These are phyloP conservation scores for Capronia americana DNA, from an alignment of 2,329 filamentous ascomycete species.

Conservation along the genomic window DNA sequence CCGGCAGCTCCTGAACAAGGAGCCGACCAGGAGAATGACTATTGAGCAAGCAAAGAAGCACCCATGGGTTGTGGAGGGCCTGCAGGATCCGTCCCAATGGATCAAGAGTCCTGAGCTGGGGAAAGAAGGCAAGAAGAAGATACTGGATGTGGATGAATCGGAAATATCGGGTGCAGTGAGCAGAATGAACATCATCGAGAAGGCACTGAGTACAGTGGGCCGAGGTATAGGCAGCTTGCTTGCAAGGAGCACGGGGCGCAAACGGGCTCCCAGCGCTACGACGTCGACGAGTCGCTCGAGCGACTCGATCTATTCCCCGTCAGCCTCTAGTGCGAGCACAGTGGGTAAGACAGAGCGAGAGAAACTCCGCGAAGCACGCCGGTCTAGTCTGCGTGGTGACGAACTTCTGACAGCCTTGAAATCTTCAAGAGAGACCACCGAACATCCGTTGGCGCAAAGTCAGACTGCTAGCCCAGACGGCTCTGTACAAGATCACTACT, in stretches of 20 bases:
- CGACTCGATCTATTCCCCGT: constrained; percentile 62
- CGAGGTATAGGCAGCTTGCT: constrained; percentile 74
- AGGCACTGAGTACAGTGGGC: constrained; percentile 59
- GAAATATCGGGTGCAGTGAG: constrained; percentile 91
- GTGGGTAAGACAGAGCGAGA: constrained; percentile 61
- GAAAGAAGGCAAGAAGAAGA: constrained; percentile 76
- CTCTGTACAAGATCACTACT: constrained; percentile 48
- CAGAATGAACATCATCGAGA: constrained; percentile 84
- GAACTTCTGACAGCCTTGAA: constrained; percentile 62
- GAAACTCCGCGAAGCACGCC: constrained; percentile 45
- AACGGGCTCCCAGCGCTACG: constrained; percentile 60
- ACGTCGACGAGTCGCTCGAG: constrained; percentile 61
- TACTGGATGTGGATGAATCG: constrained; percentile 81
- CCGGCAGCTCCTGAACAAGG: constrained; percentile 80
- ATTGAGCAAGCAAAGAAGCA: constrained; percentile 93
- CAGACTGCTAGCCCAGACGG: constrained; percentile 71
- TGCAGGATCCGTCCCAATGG: constrained; percentile 78
- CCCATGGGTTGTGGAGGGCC: constrained; percentile 82
- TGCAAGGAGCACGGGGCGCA: constrained; percentile 48
- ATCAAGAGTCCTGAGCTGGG: constrained; percentile 92
- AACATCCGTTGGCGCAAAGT: constrained; percentile 78
- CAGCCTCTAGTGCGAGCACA: constrained; percentile 61
- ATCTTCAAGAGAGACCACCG: constrained; percentile 58
- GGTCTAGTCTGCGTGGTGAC: constrained; percentile 65
- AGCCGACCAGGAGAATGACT: constrained; percentile 85